Base-by-base conservation (phyloP, 345 rosid genomes). In the Boechera retrofracta region DNA sequence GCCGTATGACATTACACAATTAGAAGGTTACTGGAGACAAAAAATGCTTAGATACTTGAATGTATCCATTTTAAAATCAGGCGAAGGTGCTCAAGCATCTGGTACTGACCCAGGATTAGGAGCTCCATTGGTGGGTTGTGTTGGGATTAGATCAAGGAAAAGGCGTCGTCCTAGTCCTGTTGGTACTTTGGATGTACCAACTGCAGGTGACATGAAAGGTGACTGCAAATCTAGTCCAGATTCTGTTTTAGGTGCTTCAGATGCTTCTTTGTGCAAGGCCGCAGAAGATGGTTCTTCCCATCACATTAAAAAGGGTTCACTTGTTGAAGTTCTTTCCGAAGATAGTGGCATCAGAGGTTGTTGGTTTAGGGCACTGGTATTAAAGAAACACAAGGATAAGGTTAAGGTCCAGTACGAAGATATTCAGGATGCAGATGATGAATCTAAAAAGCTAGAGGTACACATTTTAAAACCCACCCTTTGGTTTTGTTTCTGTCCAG, bases 301-400 rank as follows among this genome's bases (percentile, higher is more conserved):
- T n/a, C 51, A 56, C 79, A 64, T 88, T 2, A 74, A 81, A 48
- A 82, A 86, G 65, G 97, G 98, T 49, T 86, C 85, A 52, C 79
- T 82, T 70, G 86, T 93, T 55, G 95, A 91, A 81, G 85, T 93
- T 64, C 89, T 89, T 33, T 84, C 89, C 15, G 88, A 89, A 77
- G 97, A 93, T 64, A 90, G 98, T 83, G 97, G 98, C 75, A 69
- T 93, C 53, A 85, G 88, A 75, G 98, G 97, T 10, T 93, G 97
- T 75, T 93, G 97, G 98, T 85, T 88, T 79, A 87, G 83, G 77
- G 97, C 91, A 32, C 73, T 42, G 77, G 77, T 93, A 67, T 75
- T 93, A 68, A 88, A 88, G 76, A 82, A 75, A 57, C 79, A 77
- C 78, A 88, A 89, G 64, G 79, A 85, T 74, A 93, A 85, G 83